A percentile compares a stretch with the other conserved stretches of the same genome.
Evolutionary conservation across 495 filamentous ascomycete species (phyloP).

Genomic region (Xylaria venustula): DNA sequence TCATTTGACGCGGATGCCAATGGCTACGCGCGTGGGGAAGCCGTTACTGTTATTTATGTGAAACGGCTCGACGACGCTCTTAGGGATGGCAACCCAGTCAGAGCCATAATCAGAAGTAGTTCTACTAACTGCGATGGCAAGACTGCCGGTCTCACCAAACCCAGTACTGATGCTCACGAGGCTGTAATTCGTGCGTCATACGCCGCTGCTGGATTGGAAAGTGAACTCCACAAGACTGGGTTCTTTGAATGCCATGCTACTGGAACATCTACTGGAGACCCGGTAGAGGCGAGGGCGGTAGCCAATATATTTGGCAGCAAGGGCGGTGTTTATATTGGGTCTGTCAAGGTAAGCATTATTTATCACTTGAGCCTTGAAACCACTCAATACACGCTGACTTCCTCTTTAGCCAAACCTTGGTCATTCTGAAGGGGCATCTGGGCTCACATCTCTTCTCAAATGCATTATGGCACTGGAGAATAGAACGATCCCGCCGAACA

Average conservation of each 20-base stretch:
- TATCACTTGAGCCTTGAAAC: too few species aligned
- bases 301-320: constrained; percentile 29
- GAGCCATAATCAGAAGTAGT: constrained; percentile 49
- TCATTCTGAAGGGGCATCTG: constrained; percentile 48
- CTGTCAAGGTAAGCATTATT: too few species aligned
- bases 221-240: constrained; percentile 36
- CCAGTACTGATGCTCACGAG: constrained; percentile 47
- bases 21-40: constrained; percentile 38
- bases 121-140: constrained; percentile 45
- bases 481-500: constrained; percentile 34
- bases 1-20: constrained; percentile 39
- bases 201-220: constrained; percentile 36
- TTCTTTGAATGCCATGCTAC: constrained; percentile 37
- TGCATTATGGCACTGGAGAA: constrained; percentile 46
- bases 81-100: constrained; percentile 47
- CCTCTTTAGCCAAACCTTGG: constrained; percentile 51
- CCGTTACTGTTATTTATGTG: constrained; percentile 34
- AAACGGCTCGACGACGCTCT: constrained; percentile 52
- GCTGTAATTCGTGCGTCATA: constrained; percentile 45
- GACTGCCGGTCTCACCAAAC: constrained; percentile 42
- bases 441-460: constrained; percentile 50
- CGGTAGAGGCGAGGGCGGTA: constrained; percentile 35
- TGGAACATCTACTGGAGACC: constrained; percentile 36
- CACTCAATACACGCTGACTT: too few species aligned
- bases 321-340: constrained; percentile 43